These are phyloP conservation scores for Pichia insulana DNA, from an alignment of 805 yeast genomes.

Conservation along the genomic window DNA sequence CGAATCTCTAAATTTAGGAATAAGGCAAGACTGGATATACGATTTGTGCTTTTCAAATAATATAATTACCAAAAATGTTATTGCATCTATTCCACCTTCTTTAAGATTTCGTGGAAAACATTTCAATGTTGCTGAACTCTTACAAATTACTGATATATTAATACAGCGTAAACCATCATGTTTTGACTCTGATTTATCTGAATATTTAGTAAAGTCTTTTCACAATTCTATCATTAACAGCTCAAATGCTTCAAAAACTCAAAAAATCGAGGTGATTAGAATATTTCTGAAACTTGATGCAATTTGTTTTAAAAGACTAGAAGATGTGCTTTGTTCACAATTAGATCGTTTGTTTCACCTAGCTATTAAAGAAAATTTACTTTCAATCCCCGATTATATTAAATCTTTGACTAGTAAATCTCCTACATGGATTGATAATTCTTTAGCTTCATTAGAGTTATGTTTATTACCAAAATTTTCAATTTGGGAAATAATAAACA, in stretches of 20 bases:
- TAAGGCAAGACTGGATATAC: too few species aligned
- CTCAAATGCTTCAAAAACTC: background rate
- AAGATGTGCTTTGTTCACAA: background rate
- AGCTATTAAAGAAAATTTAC: background rate
- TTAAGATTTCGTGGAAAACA: too few species aligned
- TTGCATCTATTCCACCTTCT: too few species aligned
- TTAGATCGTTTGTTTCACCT: constrained; percentile 1
- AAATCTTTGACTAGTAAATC: background rate
- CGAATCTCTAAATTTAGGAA: too few species aligned
- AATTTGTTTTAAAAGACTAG: too few species aligned
- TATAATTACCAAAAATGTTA: too few species aligned
- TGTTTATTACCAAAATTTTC: background rate
- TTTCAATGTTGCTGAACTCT: too few species aligned
- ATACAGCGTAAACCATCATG: background rate
- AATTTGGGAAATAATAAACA: too few species aligned
- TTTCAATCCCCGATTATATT: background rate
- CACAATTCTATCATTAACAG: constrained; percentile 6
- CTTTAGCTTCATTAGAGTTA: constrained; percentile 1
- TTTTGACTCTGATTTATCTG: constrained; percentile 1
- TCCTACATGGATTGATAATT: constrained; percentile 2
- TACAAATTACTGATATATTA: too few species aligned
- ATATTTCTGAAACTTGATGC: too few species aligned
- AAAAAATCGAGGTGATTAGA: background rate
- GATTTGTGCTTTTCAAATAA: too few species aligned
- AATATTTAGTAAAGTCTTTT: background rate